These are phyloP conservation scores for Trametes meyenii DNA, from an alignment of 768 basidiomycete species.

Conservation along the genomic window DNA sequence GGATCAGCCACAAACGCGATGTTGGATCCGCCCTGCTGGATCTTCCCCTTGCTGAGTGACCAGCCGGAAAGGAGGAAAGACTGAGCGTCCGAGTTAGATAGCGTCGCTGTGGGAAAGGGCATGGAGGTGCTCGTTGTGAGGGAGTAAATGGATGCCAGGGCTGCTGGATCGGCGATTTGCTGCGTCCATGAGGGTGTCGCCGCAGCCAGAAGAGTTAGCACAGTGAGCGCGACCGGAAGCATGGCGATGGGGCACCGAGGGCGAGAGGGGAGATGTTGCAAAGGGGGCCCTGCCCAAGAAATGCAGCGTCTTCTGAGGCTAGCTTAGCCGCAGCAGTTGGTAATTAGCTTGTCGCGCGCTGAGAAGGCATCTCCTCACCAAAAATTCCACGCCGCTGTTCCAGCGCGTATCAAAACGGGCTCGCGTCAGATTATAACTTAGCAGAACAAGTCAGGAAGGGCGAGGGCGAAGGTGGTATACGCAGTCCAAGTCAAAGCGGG, in stretches of 20 bases:
- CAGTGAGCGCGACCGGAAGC: slow-evolving; percentile 10
- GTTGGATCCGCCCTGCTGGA: slow-evolving; percentile 59
- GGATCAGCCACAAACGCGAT: slow-evolving; percentile 69
- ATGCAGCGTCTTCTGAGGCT: not conserved
- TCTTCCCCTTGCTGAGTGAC: slow-evolving; percentile 60
- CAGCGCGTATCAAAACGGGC: too few species aligned
- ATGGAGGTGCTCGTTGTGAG: slow-evolving; percentile 63
- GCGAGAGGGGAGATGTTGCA: not conserved
- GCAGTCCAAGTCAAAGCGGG: too few species aligned
- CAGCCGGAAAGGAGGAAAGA: slow-evolving; percentile 56
- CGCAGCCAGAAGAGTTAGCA: slow-evolving; percentile 17
- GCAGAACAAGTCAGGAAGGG: too few species aligned
- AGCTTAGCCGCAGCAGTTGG: slow-evolving; percentile 2
- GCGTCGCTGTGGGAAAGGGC: slow-evolving; percentile 67
- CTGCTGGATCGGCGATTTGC: slow-evolving; percentile 21
- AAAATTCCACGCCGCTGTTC: not conserved
- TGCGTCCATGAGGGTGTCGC: slow-evolving; percentile 13
- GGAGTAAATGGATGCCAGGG: slow-evolving; percentile 52
- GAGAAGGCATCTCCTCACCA: not conserved
- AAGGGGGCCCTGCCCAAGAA: slow-evolving; percentile 22
- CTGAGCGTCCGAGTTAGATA: slow-evolving; percentile 51
- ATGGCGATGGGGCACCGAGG: slow-evolving; percentile 5
- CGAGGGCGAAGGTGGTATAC: too few species aligned
- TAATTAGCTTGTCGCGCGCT: not conserved
- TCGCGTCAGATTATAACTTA: too few species aligned